These are phyloP conservation scores for Thinopyrum obtusiflorum DNA, from an alignment of 202 grass and related monocot species.

Conservation along the genomic window DNA sequence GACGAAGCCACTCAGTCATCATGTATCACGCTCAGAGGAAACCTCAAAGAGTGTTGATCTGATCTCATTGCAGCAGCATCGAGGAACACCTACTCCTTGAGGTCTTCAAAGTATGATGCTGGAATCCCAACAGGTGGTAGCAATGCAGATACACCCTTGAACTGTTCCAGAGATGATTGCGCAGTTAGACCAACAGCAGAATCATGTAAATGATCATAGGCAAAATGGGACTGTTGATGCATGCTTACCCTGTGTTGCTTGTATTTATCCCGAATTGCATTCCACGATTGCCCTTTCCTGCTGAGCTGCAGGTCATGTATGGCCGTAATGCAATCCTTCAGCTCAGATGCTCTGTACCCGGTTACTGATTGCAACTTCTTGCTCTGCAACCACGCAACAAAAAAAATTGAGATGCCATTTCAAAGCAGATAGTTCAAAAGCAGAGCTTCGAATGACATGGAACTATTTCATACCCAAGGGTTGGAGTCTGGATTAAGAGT, in stretches of 20 bases:
- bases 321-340: conserved; percentile 61
- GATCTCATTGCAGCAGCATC: not conserved
- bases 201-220: not conserved
- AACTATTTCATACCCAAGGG: conserved; percentile 59
- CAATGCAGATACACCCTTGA: conserved; percentile 71
- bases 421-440: not conserved
- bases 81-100: conserved; percentile 18
- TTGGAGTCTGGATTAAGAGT: conserved; percentile 52
- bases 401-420: conserved; percentile 21
- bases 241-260: conserved; percentile 71
- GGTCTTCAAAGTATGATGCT: conserved; percentile 50
- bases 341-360: conserved; percentile 57
- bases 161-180: conserved; percentile 56
- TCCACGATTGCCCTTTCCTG: conserved; percentile 46
- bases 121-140: conserved; percentile 63
- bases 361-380: conserved; percentile 60
- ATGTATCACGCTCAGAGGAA: conserved; percentile 21
- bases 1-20: not conserved
- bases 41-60: not conserved
- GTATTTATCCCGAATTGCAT: conserved; percentile 67
- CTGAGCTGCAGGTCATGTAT: conserved; percentile 75
- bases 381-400: conserved; percentile 41
- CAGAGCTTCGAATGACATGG: not conserved
- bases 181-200: conserved; percentile 23
- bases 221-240: not conserved